These are phyloP conservation scores for Mucor racemosus DNA, from an alignment of 371 early-diverging fungal species.

Conservation along the genomic window DNA sequence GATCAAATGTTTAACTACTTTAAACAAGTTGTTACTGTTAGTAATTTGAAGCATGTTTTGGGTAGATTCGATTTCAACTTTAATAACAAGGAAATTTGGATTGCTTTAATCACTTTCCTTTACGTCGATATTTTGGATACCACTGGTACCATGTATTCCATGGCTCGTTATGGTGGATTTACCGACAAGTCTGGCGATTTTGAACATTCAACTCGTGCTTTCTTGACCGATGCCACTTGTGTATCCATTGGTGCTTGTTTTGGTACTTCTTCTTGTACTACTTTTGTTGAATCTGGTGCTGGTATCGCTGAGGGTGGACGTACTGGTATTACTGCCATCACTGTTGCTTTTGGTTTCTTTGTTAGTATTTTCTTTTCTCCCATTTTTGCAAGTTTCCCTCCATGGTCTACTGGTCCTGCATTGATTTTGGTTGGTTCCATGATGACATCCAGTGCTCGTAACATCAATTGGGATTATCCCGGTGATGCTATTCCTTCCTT, in stretches of 20 bases:
- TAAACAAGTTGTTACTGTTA: slow-evolving; percentile 72
- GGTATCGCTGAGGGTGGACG: slow-evolving; percentile 85
- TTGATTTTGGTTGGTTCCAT: slow-evolving; percentile 77
- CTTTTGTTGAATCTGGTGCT: slow-evolving; percentile 80
- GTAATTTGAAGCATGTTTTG: slow-evolving; percentile 61
- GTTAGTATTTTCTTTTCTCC: slow-evolving; percentile 81
- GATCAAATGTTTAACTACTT: slow-evolving; percentile 71
- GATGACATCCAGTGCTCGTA: slow-evolving; percentile 72
- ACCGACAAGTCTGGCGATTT: slow-evolving; percentile 76
- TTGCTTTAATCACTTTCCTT: slow-evolving; percentile 78
- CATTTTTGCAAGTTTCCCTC: slow-evolving; percentile 84
- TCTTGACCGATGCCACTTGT: slow-evolving; percentile 71
- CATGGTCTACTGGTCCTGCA: slow-evolving; percentile 85
- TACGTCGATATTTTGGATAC: slow-evolving; percentile 84
- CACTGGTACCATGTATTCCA: slow-evolving; percentile 79
- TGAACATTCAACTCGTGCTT: slow-evolving; percentile 75
- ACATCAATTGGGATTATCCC: slow-evolving; percentile 80
- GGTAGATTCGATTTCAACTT: slow-evolving; percentile 70
- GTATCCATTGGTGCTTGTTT: slow-evolving; percentile 72
- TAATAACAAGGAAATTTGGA: slow-evolving; percentile 70
- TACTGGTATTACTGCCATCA: slow-evolving; percentile 80
- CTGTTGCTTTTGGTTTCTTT: slow-evolving; percentile 71
- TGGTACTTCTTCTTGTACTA: slow-evolving; percentile 77
- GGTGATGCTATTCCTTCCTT: slow-evolving; percentile 81
- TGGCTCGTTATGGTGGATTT: slow-evolving; percentile 81